Evolutionary conservation across 2,329 filamentous ascomycete species (phyloP).

Genomic region (Pseudogymnoascus destructans): DNA sequence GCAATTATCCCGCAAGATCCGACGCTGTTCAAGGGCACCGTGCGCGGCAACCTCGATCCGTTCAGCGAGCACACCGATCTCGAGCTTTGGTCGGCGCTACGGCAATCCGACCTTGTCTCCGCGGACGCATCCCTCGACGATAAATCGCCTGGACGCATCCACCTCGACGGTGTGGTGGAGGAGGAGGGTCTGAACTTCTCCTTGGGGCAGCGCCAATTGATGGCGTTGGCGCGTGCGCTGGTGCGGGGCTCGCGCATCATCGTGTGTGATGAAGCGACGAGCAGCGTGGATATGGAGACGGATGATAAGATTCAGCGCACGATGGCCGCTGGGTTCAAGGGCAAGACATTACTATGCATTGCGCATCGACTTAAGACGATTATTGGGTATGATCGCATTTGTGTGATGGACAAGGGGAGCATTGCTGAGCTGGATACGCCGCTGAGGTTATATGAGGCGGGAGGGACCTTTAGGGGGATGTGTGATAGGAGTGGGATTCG

Average conservation of each 20-base stretch:
- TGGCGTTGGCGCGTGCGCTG: constrained; percentile 83
- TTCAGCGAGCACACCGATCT: constrained; percentile 68
- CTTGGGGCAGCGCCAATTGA: constrained; percentile 84
- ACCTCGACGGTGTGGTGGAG: constrained; percentile 74
- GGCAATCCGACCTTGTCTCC: constrained; percentile 60
- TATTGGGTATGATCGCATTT: constrained; percentile 86
- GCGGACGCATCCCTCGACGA: constrained; percentile 29
- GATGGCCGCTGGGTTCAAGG: constrained; percentile 72
- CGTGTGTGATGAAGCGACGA: constrained; percentile 92
- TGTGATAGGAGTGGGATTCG: constrained; percentile 46
- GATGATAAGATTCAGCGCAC: constrained; percentile 90
- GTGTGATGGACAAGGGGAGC: constrained; percentile 81
- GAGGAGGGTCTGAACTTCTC: constrained; percentile 96
- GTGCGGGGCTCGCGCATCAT: constrained; percentile 84
- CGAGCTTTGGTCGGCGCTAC: constrained; percentile 64
- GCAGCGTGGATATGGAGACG: constrained; percentile 87
- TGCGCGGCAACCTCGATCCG: constrained; percentile 68
- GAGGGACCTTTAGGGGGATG: constrained; percentile 65
- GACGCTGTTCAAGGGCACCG: constrained; percentile 68
- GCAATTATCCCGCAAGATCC: constrained; percentile 79
- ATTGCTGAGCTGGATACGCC: constrained; percentile 84
- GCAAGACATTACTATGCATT: constrained; percentile 82
- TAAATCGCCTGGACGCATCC: constrained; percentile 45
- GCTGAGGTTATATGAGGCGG: constrained; percentile 54
- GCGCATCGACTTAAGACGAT: constrained; percentile 88